These are phyloP conservation scores for Herpetomonas tarakana DNA, from an alignment of 208 protist genomes.

Conservation along the genomic window DNA sequence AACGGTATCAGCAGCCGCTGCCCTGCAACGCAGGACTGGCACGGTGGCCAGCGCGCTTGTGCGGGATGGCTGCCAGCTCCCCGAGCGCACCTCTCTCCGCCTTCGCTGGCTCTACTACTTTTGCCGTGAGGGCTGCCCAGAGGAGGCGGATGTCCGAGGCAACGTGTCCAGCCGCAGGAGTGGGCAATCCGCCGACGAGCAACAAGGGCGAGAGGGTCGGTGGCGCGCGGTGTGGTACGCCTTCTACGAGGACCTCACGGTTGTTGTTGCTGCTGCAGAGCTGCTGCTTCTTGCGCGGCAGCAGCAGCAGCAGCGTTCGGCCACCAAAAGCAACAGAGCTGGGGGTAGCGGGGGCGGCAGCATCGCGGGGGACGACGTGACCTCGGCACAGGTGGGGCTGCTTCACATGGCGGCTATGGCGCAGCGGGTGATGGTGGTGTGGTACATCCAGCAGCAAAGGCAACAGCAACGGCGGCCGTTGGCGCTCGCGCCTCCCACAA, in stretches of 20 bases:
- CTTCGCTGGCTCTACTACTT: neutral
- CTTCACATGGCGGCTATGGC: neutral
- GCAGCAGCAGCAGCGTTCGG: neutral
- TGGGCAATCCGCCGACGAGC: neutral
- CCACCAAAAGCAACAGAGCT: neutral
- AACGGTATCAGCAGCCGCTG: neutral
- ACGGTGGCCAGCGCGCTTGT: neutral
- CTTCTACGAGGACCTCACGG: neutral
- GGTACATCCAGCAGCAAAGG: conserved; percentile 1
- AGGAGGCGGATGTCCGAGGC: too few species aligned
- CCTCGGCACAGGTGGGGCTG: too few species aligned
- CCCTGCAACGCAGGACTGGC: neutral
- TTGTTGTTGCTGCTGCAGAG: neutral
- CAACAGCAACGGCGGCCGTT: neutral
- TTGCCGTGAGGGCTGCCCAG: neutral
- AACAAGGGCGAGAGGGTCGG: neutral
- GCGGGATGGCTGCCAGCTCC: neutral
- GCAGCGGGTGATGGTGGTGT: neutral
- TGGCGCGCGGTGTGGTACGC: neutral
- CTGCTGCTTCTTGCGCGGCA: neutral
- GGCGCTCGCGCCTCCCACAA: neutral
- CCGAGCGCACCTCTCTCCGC: too few species aligned
- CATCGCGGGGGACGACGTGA: too few species aligned
- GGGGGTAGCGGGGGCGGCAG: too few species aligned
- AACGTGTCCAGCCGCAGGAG: neutral